Conservation (phyloP, 371 early-diverging fungal genomes). For the Actinomortierella ambigua region DNA sequence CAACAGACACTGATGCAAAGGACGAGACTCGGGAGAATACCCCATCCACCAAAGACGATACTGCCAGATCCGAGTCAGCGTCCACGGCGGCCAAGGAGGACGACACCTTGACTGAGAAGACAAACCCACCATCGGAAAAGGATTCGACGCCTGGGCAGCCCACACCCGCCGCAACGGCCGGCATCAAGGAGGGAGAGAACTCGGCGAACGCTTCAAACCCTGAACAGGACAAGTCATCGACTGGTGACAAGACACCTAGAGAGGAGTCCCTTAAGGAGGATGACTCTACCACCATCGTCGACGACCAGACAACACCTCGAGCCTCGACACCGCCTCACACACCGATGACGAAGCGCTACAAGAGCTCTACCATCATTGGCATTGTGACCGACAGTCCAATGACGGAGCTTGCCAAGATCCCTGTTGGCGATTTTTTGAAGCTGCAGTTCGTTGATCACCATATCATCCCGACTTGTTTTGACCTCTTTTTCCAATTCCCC, state of each 20-base stretch:
- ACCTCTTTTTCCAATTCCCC: slow-evolving; percentile 86
- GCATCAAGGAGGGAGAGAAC: slow-evolving; percentile 1
- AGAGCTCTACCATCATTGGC: slow-evolving; percentile 1
- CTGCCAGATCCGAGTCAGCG: slow-evolving; percentile 1
- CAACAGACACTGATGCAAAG: not conserved
- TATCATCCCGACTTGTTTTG: slow-evolving; percentile 65
- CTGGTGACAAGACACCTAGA: not conserved
- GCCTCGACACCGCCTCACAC: slow-evolving; percentile 19
- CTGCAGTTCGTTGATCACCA: slow-evolving; percentile 64
- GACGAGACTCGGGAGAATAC: slow-evolving; percentile 2
- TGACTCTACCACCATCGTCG: not conserved
- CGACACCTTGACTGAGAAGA: not conserved
- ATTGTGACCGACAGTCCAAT: slow-evolving; percentile 1
- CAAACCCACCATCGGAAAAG: not conserved
- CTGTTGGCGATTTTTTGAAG: slow-evolving; percentile 74
- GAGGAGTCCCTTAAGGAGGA: not conserved
- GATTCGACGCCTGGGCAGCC: not conserved
- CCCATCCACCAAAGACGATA: not conserved
- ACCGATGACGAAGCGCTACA: no score
- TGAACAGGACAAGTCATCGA: not conserved
- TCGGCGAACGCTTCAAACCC: not conserved
- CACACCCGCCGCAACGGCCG: not conserved
- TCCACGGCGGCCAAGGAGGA: slow-evolving; percentile 2
- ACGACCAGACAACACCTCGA: slow-evolving; percentile 12
- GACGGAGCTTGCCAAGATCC: slow-evolving; percentile 21